Conservation (phyloP, 164 flowering plant species). For the Stephania yunnanensis region DNA sequence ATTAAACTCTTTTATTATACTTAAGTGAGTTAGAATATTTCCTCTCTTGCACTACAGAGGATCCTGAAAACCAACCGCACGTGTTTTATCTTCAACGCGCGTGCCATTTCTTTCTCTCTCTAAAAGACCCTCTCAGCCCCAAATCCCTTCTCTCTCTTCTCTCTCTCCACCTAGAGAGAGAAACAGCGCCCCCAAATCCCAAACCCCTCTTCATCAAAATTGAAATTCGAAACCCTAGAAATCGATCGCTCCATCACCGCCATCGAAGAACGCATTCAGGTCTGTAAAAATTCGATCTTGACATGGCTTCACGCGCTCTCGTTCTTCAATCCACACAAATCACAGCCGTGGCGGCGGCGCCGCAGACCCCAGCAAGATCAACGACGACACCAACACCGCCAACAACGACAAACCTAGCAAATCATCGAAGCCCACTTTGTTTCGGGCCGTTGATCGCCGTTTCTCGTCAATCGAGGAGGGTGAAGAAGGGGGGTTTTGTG, state of each 20-base stretch:
- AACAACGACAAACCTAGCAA: not conserved
- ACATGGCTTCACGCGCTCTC: not conserved
- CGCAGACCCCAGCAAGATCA: not conserved
- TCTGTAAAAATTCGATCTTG: not conserved
- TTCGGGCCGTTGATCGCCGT: not conserved
- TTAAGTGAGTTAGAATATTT: too few relatives aligned
- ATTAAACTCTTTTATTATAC: too few relatives aligned
- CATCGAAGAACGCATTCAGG: too few relatives aligned
- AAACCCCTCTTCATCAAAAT: not conserved
- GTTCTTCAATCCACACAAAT: not conserved
- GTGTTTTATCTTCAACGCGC: not conserved
- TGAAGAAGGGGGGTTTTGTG: constrained; percentile 9
- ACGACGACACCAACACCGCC: not conserved
- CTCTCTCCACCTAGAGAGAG: not conserved
- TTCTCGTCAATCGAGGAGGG: not conserved
- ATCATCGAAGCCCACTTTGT: not conserved
- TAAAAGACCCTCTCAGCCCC: not conserved
- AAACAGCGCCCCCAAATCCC: not conserved
- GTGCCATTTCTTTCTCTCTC: not conserved
- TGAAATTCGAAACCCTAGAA: not conserved
- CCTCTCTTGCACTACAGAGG: not conserved
- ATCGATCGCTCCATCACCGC: not conserved
- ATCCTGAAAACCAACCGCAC: not conserved
- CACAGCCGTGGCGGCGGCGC: not conserved
- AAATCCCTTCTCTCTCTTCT: not conserved